Base-by-base conservation (phyloP, 2,329 filamentous ascomycete genomes). In the Colletotrichum trifolii region DNA sequence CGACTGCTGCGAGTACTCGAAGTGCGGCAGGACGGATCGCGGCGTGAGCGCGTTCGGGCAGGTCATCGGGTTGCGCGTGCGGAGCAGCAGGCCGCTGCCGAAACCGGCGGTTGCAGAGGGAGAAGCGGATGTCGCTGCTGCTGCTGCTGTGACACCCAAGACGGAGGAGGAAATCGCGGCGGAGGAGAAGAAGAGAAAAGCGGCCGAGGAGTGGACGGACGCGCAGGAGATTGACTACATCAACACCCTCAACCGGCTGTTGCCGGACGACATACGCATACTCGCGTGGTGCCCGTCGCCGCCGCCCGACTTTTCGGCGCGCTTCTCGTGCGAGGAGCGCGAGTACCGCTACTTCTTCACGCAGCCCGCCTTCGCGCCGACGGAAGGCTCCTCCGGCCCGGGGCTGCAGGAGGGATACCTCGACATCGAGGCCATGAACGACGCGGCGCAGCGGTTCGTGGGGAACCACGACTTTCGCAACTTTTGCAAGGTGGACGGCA, bases 311-410 rank as follows among this genome's bases (percentile, higher is more conserved):
- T 99, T 99, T 77, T 94, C 92, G 39, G 96, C 96, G 5, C 89
- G 96, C 45, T 97, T 97, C 83, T 94, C 92, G 58, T 99, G 96
- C 78, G 88, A 91, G 67, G 94, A 97, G 78, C 87, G 96, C 38
- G 90, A 92, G 69, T 99, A 99, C 81, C 89, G 93, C 63, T 99
- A 99, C 79, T 98, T 97, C 82, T 99, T 99, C 81, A 98, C 96
- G 0, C 93, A 97, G 75, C 96, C 96, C 0, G 92, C 91, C 1
- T 97, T 93, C 73, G 81, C 88, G 2, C 93, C 93, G 0, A 88
- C 90, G 1, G 79, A 83, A 2, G 73, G 82, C 17, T 67, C 85
- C 42, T 86, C 85, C 42, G 62, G 39, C 40, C 25, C 25, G 25
- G 64, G 67, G 68, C 64, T 74, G 43, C 86, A 85, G 73, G 85